Percentiles rank a stretch among this genome's conserved stretches.
Evolutionary conservation across 805 yeast species (phyloP).

Genomic region (Candida odintsovae): DNA sequence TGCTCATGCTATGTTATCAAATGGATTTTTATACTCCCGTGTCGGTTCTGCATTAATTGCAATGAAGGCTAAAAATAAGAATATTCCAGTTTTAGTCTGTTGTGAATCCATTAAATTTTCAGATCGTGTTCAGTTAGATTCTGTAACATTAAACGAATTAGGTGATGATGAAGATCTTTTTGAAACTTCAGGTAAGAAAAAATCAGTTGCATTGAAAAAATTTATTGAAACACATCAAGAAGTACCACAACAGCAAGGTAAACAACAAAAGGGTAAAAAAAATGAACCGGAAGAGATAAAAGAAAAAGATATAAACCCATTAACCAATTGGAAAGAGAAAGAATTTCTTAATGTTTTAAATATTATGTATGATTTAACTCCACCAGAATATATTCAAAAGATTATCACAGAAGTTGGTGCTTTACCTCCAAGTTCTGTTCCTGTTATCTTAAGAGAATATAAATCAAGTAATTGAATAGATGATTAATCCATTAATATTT

Average conservation of each 20-base stretch:
- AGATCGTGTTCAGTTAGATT: constrained; percentile 91
- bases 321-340: constrained; percentile 59
- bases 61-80: constrained; percentile 80
- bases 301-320: constrained; percentile 23
- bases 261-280: constrained; percentile 22
- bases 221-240: constrained; percentile 40
- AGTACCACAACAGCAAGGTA: constrained; percentile 15
- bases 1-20: constrained; percentile 95
- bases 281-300: constrained; percentile 6
- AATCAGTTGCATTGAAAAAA: constrained; percentile 53
- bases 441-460: constrained; percentile 92
- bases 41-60: constrained; percentile 95
- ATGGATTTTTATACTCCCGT: constrained; percentile 87
- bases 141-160: constrained; percentile 90
- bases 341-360: constrained; percentile 68
- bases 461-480: constrained; percentile 28
- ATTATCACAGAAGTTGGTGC: constrained; percentile 95
- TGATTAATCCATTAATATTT: too few species aligned
- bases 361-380: constrained; percentile 89
- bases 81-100: constrained; percentile 91
- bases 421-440: constrained; percentile 96
- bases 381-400: constrained; percentile 88
- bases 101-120: constrained; percentile 94
- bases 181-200: constrained; percentile 37
- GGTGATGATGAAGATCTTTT: constrained; percentile 73